Base-by-base conservation (phyloP, 1,284 basidiomycete genomes). In the Leccinum colubrinum region DNA sequence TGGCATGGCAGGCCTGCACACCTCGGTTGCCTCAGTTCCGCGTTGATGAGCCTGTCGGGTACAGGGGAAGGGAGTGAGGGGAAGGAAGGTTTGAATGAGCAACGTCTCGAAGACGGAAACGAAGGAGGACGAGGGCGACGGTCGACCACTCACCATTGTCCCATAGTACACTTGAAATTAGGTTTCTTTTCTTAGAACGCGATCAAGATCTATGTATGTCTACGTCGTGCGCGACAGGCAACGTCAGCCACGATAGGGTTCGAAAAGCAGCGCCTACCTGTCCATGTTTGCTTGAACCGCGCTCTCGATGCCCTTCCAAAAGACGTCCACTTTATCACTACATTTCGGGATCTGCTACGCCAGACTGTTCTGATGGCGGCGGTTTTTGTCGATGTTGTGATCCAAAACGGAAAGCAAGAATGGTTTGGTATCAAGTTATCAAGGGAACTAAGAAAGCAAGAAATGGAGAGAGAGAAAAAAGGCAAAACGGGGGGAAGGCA, bases 101-200 rank as follows among this genome's bases (percentile, higher is more conserved):
- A 6, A 17, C 6, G 7, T 20, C 43, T 14, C 6, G 14, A 2
- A n/a, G 15, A 48, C 58, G 22, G 65, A 72, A 41, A 41, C 41
- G 41, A 9, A 37, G 15, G 15, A 20, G 20, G 37, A 6, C 7
- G 17, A 15, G 17, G 5, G 20, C 0, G 33, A 64, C n/a, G 17
- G 20, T 20, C 22, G 14, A 51, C 48, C 20, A 51, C 63, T 7
- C 0, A 90, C 90, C 90, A 93, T 75, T 90, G 86, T 93, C 91
- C 90, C 91, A 93, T 64, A 90, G 48, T 84, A 85, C 6, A 85
- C 81, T 27, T 85, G 82, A 68, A 92, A 90, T 86, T 87, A 8
- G 83, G 81, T 43, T 83, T 82, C 72, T 87, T 88, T 72, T 91
- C 90, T 1, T 89, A 87, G 66, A 93, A 86, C 0, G 86, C 90